Base-by-base conservation (phyloP, 2,329 filamentous ascomycete genomes). In the Pseudogymnoascus sp. region DNA sequence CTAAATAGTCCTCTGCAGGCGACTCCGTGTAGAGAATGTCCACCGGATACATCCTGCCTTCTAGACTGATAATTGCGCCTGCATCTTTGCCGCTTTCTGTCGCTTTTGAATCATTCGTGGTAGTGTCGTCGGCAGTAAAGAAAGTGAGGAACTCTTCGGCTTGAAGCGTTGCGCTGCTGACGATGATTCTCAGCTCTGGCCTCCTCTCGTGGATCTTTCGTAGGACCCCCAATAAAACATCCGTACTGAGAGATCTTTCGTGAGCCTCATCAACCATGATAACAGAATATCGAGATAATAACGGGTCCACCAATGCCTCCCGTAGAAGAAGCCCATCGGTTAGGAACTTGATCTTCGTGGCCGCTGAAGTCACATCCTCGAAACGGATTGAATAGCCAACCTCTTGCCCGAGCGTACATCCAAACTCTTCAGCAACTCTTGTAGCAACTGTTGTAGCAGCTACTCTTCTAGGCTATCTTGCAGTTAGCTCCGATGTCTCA, bases 221-320 rank as follows among this genome's bases (percentile, higher is more conserved):
- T 40, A 99, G 76, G 12, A 97, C 79, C 0, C 95, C 93, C 3
- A 99, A 82, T 6, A 97, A 80, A 11, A 99, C 85, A 72, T 99
- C 95, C 0, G 93, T 96, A 74, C 91, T 96, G 65, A 97, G 83
- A 60, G 92, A 96, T 62, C 95, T 83, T 76, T 97, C 93, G 73
- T 99, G 95, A 5, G 93, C 95, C 76, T 97, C 93, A 73, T 99
- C 95, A 6, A 99, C 89, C 91, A 99, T 97, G 70, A 99, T 91
- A 51, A 96, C 89, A 0, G 92, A 96, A 74, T 99, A 99, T 10
- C 91, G 84, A 18, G 90, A 95, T 37, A 99, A 77, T 3, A 97
- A 77, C 11, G 95, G 95, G 75, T 99, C 95, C 3, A 97, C 90
- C 4, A 99, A 82, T 29, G 93, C 95, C 76, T 99, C 95, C 70